Conservation (phyloP, 2,329 filamentous ascomycete genomes). For the Beauveria scarabaeidicola region DNA sequence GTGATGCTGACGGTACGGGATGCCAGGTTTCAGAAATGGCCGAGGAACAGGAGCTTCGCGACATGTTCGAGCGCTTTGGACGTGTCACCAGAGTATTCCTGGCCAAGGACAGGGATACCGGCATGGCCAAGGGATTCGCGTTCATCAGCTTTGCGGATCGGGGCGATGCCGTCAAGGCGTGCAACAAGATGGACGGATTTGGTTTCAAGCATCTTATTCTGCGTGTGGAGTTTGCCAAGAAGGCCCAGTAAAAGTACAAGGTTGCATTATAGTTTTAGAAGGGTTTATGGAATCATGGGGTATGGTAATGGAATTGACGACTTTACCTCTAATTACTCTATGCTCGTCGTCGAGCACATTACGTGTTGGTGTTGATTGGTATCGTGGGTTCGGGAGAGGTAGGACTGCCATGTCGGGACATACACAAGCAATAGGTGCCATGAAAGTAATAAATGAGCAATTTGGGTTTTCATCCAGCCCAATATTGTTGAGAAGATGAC, state of each 20-base stretch:
- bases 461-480: neutral
- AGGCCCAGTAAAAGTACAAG: constrained; percentile 39
- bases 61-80: constrained; percentile 97
- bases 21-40: constrained; percentile 86
- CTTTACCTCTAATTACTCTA: constrained; percentile 2
- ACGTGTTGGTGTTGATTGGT: neutral
- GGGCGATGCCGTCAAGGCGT: constrained; percentile 81
- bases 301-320: constrained; percentile 9
- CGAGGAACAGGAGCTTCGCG: constrained; percentile 88
- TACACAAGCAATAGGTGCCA: neutral
- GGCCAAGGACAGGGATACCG: constrained; percentile 94
- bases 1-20: constrained; percentile 20
- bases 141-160: constrained; percentile 97
- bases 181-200: constrained; percentile 95
- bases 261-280: constrained; percentile 16
- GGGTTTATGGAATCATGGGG: neutral
- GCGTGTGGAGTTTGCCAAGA: constrained; percentile 82
- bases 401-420: neutral
- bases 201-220: constrained; percentile 84
- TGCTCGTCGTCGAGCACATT: neutral
- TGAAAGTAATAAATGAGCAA: neutral
- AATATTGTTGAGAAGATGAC: constrained; percentile 1
- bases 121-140: constrained; percentile 94
- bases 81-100: constrained; percentile 96
- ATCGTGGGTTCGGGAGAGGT: neutral